Evolutionary conservation across 1,284 basidiomycete genomes (phyloP).

Genomic region (Leccinum glutinopallens): DNA sequence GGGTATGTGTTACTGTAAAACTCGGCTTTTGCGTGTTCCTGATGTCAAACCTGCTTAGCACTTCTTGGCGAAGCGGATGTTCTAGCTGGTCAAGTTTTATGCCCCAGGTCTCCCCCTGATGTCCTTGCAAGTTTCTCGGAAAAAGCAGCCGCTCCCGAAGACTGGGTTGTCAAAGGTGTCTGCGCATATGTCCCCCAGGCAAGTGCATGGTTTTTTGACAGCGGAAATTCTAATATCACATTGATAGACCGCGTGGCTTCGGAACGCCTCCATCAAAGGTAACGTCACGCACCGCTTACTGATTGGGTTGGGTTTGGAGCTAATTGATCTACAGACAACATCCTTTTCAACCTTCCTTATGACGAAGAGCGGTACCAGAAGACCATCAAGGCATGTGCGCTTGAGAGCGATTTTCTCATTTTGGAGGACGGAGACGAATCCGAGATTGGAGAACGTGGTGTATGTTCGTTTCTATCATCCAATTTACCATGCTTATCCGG

Average conservation of each 20-base stretch:
- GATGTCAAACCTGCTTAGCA: slow-evolving; percentile 43
- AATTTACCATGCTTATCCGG: not conserved
- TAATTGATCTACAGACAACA: slow-evolving; percentile 66
- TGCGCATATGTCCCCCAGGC: slow-evolving; percentile 95
- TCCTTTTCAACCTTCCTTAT: slow-evolving; percentile 86
- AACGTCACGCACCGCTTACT: slow-evolving; percentile 6
- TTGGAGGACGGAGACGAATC: slow-evolving; percentile 94
- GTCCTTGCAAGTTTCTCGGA: slow-evolving; percentile 61
- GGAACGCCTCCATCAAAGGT: slow-evolving; percentile 91
- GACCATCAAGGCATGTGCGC: slow-evolving; percentile 54
- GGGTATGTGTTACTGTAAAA: slow-evolving; percentile 40
- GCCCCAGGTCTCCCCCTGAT: slow-evolving; percentile 84
- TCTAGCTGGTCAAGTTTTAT: slow-evolving; percentile 75
- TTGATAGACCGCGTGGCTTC: slow-evolving; percentile 71
- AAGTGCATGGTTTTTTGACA: slow-evolving; percentile 10
- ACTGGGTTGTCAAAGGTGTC: slow-evolving; percentile 78
- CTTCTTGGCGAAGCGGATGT: slow-evolving; percentile 92
- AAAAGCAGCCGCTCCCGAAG: slow-evolving; percentile 45
- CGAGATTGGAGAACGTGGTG: slow-evolving; percentile 86
- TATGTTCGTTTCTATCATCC: slow-evolving; percentile 36
- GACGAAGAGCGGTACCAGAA: slow-evolving; percentile 71
- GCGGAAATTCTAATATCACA: slow-evolving; percentile 1
- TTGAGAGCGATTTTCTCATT: slow-evolving; percentile 83
- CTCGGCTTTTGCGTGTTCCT: slow-evolving; percentile 2
- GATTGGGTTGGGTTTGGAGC: not conserved